Base-by-base conservation (phyloP, 306 rosid genomes). In the Ziziphus jujuba region DNA sequence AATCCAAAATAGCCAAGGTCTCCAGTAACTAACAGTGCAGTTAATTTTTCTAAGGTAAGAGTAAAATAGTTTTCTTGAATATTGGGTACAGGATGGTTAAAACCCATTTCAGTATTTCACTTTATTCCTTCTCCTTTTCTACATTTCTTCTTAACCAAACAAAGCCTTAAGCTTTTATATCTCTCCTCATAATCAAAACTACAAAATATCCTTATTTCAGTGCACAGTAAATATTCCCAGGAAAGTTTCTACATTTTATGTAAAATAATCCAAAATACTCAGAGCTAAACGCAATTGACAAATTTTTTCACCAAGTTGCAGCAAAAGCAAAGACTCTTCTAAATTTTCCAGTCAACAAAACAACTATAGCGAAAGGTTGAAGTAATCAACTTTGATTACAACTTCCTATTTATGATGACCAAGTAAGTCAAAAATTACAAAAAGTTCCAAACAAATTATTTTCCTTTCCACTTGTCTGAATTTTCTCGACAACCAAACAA, bases 401-500 rank as follows among this genome's bases (percentile, higher is more conserved):
- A 16, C 33, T 15, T 24, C 23, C 20, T 12, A 36, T 52, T 57
- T 19, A 64, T 31, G 2, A 28, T 9, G 50, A 58, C 25, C 25
- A 36, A 56, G 48, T 8, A 56, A 56, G 3, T 33, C 20, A 25
- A 48, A 75, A 45, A 35, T 53, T 33, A 10, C 25, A 56, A n/a
- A 36, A 35, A n/a, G n/a, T 19, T 16, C 0, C 1, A 25, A 33
- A 10, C 31, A 19, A n/a, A 69, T 35, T 21, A 2, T 24, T 21
- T 69, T 22, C 54, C 65, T 67, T 48, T 31, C 65, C 49, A 23
- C 63, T 49, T 56, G 14, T 56, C 23, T 54, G n/a, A 56, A 52
- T 54, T 69, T 69, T 70, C 69, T 38, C 17, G 28, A 33, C 65
- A 25, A 67, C 53, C 66, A 67, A 62, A 51, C 50, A 51, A 4